Conservation (phyloP, 1,284 basidiomycete species). For the Ceratobasidium sp. region DNA sequence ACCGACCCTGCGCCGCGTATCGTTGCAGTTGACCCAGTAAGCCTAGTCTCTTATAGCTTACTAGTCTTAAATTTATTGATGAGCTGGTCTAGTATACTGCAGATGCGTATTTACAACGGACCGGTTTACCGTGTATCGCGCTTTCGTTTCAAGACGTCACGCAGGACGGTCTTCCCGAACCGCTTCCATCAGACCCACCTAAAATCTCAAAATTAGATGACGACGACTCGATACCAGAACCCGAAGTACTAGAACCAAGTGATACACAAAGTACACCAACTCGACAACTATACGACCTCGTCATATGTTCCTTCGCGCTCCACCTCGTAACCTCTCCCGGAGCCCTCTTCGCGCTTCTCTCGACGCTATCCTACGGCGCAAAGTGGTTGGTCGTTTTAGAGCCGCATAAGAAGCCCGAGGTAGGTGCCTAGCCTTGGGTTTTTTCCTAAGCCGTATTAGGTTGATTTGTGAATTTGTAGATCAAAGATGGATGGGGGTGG, state of each 20-base stretch:
- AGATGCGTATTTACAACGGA: conserved; percentile 67
- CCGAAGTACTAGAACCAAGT: conserved; percentile 7
- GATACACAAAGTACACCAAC: background rate
- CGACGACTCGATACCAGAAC: background rate
- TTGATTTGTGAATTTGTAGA: conserved; percentile 59
- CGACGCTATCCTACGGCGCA: conserved; percentile 72
- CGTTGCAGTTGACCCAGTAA: conserved; percentile 46
- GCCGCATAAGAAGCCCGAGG: conserved; percentile 83
- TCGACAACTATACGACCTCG: conserved; percentile 64
- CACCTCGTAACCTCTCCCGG: conserved; percentile 75
- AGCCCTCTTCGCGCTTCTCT: conserved; percentile 74
- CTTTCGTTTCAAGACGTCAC: conserved; percentile 70
- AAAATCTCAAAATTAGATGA: background rate
- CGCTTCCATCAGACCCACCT: conserved; percentile 26
- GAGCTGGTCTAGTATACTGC: conserved; percentile 64
- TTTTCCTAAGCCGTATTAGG: background rate
- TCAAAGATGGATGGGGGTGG: conserved; percentile 83
- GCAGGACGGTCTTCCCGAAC: conserved; percentile 62
- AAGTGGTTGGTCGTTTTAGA: conserved; percentile 77
- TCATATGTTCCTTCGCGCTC: conserved; percentile 79
- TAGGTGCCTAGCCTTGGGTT: conserved; percentile 53
- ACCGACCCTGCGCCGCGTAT: conserved; percentile 6
- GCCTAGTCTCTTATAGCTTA: conserved; percentile 22
- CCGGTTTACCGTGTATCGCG: conserved; percentile 64
- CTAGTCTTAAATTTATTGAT: background rate